Evolutionary conservation across 371 early-diverging fungal genomes (phyloP).

Genomic region (Circinella minor): DNA sequence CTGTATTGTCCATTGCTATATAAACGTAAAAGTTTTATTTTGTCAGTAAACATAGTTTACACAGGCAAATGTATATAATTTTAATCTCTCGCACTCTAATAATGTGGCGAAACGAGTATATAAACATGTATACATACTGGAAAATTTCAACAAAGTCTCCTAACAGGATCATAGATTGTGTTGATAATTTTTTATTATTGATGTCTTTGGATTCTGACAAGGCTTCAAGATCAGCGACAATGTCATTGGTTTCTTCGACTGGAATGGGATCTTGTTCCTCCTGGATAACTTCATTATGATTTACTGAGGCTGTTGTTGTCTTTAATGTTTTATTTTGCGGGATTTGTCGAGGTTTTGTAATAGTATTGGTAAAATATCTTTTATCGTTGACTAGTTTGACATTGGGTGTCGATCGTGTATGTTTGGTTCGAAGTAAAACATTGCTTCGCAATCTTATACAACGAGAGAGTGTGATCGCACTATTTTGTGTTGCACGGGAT

Average conservation of each 20-base stretch:
- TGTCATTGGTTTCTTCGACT: constrained; percentile 1
- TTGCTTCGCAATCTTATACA: neutral
- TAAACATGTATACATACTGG: constrained; percentile 30
- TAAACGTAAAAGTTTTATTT: neutral
- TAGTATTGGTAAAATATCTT: neutral
- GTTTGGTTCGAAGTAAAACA: neutral
- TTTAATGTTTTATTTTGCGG: neutral
- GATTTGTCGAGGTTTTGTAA: neutral
- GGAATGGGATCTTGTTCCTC: neutral
- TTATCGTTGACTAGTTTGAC: neutral
- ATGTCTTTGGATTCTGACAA: neutral
- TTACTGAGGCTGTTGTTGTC: too few relatives aligned
- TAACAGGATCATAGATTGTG: constrained; percentile 14
- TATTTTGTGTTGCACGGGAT: neutral
- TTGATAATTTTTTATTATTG: neutral
- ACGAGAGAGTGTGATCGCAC: neutral
- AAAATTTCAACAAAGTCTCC: constrained; percentile 66
- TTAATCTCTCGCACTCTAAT: too few relatives aligned
- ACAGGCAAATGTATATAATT: too few relatives aligned
- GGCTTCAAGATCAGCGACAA: neutral
- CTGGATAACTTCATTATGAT: too few relatives aligned
- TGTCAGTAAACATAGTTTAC: neutral
- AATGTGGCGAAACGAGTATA: too few relatives aligned
- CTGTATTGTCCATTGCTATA: constrained; percentile 46
- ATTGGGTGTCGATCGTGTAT: neutral